A percentile compares a stretch with the other conserved stretches of the same genome.
These are phyloP conservation scores for Beauveria brongniartii DNA, from an alignment of 2,329 filamentous ascomycete species.

Conservation along the genomic window DNA sequence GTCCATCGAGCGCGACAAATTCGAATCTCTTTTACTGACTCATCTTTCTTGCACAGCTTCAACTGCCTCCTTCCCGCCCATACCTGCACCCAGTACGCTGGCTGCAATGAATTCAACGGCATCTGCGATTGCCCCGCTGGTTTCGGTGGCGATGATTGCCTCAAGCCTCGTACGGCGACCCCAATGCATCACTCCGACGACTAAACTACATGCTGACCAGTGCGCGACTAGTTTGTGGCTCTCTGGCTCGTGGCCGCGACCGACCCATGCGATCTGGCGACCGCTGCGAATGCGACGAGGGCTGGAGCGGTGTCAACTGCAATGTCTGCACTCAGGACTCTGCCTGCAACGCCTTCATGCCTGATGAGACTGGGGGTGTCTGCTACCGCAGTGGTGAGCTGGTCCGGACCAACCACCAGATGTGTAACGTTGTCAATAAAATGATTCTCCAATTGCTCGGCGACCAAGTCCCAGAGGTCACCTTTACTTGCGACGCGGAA, in stretches of 20 bases:
- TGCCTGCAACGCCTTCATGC: conserved; percentile 84
- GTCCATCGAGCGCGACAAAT: conserved; percentile 20
- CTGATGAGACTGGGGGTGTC: conserved; percentile 69
- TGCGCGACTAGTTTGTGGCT: conserved; percentile 63
- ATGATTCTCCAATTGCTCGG: conserved; percentile 86
- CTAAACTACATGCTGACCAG: neutral
- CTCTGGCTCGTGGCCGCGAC: conserved; percentile 71
- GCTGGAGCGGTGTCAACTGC: conserved; percentile 96
- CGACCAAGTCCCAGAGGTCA: conserved; percentile 81
- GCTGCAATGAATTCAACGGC: conserved; percentile 82
- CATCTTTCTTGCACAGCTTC: conserved; percentile 52
- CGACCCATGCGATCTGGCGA: conserved; percentile 64
- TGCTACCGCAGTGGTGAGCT: conserved; percentile 89
- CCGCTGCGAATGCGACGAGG: conserved; percentile 78
- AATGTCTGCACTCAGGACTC: conserved; percentile 82
- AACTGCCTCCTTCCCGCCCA: conserved; percentile 95
- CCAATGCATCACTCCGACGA: neutral
- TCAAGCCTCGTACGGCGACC: conserved; percentile 57
- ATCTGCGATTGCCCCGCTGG: conserved; percentile 89
- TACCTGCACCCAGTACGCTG: conserved; percentile 81
- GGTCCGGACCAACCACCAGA: conserved; percentile 92
- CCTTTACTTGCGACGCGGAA: conserved; percentile 79
- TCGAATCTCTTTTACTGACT: neutral
- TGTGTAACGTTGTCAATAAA: conserved; percentile 93
- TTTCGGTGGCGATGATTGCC: conserved; percentile 90